Percentiles rank a stretch among this genome's conserved stretches.
These are phyloP conservation scores for Debaryomyces udenii DNA, from an alignment of 1,139 yeast species.

Conservation along the genomic window DNA sequence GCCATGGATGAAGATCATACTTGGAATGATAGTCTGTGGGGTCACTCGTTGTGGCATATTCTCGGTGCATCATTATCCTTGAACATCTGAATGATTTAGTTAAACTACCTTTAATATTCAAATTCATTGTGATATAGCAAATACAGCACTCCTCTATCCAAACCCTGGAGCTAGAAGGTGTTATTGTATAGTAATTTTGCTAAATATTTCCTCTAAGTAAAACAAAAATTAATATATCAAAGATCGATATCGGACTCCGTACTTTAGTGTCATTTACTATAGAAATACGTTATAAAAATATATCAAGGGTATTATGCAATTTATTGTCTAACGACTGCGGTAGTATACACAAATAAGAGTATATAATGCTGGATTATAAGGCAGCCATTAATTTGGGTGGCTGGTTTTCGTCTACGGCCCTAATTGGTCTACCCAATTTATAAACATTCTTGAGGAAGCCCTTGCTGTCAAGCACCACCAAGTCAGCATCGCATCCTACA, in stretches of 20 bases:
- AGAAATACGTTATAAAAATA: too few relatives aligned
- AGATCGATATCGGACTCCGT: too few relatives aligned
- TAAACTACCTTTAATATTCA: neutral
- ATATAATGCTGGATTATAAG: conserved; percentile 12
- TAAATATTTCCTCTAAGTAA: too few relatives aligned
- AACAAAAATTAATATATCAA: too few relatives aligned
- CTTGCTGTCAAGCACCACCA: conserved; percentile 48
- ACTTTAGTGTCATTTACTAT: too few relatives aligned
- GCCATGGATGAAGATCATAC: conserved; percentile 54
- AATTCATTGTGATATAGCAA: too few relatives aligned
- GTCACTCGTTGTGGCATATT: conserved; percentile 17
- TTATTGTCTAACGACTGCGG: neutral
- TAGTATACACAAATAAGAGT: neutral
- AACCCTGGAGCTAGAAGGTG: too few relatives aligned
- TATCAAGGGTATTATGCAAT: neutral
- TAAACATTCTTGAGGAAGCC: conserved; percentile 54
- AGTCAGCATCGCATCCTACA: conserved; percentile 62
- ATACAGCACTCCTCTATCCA: too few relatives aligned
- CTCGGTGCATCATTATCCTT: neutral
- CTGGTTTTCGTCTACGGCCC: conserved; percentile 22
- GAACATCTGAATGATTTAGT: neutral
- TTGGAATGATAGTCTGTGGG: conserved; percentile 24
- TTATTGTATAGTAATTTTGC: too few relatives aligned
- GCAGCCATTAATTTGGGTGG: conserved; percentile 26
- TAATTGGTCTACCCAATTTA: conserved; percentile 50